A percentile compares a stretch with the other conserved stretches of the same genome.
Evolutionary conservation across 164 flowering plant species (phyloP).

Genomic region (Vitis rupestris): DNA sequence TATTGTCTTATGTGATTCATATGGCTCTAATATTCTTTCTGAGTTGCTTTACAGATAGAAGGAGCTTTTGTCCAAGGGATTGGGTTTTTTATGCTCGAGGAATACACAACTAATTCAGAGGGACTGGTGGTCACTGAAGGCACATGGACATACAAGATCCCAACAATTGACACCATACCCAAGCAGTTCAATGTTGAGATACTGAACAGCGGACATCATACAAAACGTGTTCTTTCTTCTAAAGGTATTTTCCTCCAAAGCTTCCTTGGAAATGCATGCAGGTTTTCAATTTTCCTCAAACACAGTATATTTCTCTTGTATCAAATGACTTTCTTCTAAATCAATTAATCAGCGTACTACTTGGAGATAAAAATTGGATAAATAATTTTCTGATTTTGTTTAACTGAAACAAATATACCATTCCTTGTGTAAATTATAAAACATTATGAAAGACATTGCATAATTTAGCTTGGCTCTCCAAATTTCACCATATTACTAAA

Average conservation of each 20-base stretch:
- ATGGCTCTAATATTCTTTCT: neutral
- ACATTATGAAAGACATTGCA: too few species aligned
- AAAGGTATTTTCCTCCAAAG: constrained; percentile 50
- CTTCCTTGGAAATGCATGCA: too few species aligned
- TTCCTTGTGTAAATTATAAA: too few species aligned
- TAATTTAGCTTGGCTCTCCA: too few species aligned
- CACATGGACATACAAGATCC: constrained; percentile 93
- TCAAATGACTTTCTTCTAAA: too few species aligned
- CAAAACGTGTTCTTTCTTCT: constrained; percentile 79
- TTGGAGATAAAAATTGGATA: too few species aligned
- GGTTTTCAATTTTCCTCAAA: too few species aligned
- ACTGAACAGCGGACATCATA: constrained; percentile 71
- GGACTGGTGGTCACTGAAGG: constrained; percentile 62
- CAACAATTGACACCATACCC: constrained; percentile 84
- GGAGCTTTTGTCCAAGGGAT: constrained; percentile 96
- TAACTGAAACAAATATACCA: too few species aligned
- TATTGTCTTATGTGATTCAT: constrained; percentile 2
- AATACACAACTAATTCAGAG: constrained; percentile 57
- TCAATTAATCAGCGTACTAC: too few species aligned
- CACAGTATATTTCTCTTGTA: too few species aligned
- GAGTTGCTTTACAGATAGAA: constrained; percentile 56
- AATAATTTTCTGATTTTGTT: too few species aligned
- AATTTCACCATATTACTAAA: too few species aligned
- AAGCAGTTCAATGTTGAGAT: constrained; percentile 76
- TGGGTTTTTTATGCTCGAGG: constrained; percentile 88